phyloP scores from a whole-genome alignment of 495 filamentous ascomycete species.

The Penicillium longicatenatum region DNA sequence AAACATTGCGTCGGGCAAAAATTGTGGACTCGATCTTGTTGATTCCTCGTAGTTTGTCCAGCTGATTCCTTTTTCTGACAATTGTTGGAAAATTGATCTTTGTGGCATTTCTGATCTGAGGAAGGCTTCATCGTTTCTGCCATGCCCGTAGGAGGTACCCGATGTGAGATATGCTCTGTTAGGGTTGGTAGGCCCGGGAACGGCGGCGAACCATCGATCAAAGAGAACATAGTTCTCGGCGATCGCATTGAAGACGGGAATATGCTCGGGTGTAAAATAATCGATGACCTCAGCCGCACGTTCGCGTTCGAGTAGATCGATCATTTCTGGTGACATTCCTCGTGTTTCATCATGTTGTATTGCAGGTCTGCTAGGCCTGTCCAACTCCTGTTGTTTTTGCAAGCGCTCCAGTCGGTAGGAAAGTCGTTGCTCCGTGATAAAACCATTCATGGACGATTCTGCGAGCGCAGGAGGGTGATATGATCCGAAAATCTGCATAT shows the following conservation, averaged over 20 bases:
- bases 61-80: conserved; percentile 41
- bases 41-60: conserved; percentile 56
- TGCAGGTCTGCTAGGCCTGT: background rate
- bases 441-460: conserved; percentile 39
- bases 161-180: conserved; percentile 53
- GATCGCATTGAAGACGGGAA: conserved; percentile 47
- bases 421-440: conserved; percentile 48
- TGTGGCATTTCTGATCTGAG: conserved; percentile 44
- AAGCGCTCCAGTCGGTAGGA: conserved; percentile 23
- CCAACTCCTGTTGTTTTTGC: background rate
- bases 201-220: conserved; percentile 50
- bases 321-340: background rate
- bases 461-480: conserved; percentile 37
- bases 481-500: conserved; percentile 50
- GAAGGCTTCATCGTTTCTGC: conserved; percentile 46
- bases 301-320: conserved; percentile 28
- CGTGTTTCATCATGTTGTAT: conserved; percentile 1
- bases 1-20: conserved; percentile 40
- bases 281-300: conserved; percentile 50
- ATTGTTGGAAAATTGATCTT: conserved; percentile 51
- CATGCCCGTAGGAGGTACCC: conserved; percentile 52
- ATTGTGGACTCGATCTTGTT: conserved; percentile 24
- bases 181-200: conserved; percentile 52
- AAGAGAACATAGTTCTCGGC: conserved; percentile 54
- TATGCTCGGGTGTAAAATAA: conserved; percentile 49